Evolutionary conservation across 768 basidiomycete genomes (phyloP), one percentile per base, ranked within the genome.

Genomic region (Phallus indusiatus): DNA sequence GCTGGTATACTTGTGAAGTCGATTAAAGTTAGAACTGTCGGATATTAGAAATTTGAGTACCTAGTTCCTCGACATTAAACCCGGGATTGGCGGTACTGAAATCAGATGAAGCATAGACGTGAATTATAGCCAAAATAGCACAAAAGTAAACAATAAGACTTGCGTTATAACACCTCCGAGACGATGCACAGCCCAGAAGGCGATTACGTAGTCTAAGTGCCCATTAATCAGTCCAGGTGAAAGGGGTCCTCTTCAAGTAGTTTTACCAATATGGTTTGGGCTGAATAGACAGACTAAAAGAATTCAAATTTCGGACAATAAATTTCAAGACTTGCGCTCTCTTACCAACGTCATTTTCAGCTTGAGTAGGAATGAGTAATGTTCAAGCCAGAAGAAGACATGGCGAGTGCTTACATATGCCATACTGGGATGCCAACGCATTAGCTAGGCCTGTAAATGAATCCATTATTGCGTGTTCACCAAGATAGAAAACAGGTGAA

Each of bases 231-330:
- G 17, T 12, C 55, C 18, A 48, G 17, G 35, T 8, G 37, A 16
- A 3, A 2, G 28, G 12, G 46, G 1, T 47, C 33, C 52, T 51
- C 47, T 21, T 20, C 4, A 7, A 21, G 35, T 35, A 7, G 46
- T 36, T 75, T 47, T 62, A 82, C 84, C 85, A 47, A 86, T 67
- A 64, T 86, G 82, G 66, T 88, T 88, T 28, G 82, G 77, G 61
- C 84, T 83, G 67, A 81, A 85, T 47, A 86, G 66, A 58, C 85
- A 72, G 8, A 84, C 86, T 86, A 47, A 28, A 22, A 42, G n/a
- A 42, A 37, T 22, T 14, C 17, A 35, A 24, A 63, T 21, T 33
- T n/a, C 10, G 16, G 22, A 33, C 11, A 37, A n/a, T n/a, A 24
- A 20, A 51, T 51, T 14, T 42, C 50, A 56, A 37, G 55, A 85